Conservation (phyloP, 2,329 filamentous ascomycete genomes). For the Ophiocordyceps camponoti-saundersi region DNA sequence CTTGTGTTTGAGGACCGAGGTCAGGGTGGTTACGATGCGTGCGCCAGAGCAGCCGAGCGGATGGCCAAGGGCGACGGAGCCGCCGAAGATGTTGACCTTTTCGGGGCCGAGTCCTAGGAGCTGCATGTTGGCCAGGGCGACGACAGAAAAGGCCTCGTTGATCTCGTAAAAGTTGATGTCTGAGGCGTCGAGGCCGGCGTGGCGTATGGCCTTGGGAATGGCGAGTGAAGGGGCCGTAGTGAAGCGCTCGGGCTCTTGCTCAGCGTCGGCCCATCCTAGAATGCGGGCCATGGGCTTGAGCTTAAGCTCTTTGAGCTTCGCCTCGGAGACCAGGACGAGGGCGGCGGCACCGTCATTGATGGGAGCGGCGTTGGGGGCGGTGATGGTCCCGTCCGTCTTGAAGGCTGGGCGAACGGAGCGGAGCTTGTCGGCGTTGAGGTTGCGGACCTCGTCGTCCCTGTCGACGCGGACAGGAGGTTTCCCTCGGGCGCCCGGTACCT, state of each 20-base stretch:
- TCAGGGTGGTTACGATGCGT: slow-evolving; percentile 78
- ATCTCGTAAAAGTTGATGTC: slow-evolving; percentile 92
- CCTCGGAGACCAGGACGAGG: slow-evolving; percentile 83
- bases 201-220: slow-evolving; percentile 93
- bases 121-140: slow-evolving; percentile 93
- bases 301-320: slow-evolving; percentile 79
- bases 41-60: slow-evolving; percentile 88
- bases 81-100: slow-evolving; percentile 90
- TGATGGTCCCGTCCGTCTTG: slow-evolving; percentile 74
- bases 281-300: slow-evolving; percentile 93
- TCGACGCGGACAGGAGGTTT: slow-evolving; percentile 72
- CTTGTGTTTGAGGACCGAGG: slow-evolving; percentile 78
- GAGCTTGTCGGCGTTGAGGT: slow-evolving; percentile 72
- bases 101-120: slow-evolving; percentile 61
- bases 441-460: slow-evolving; percentile 91
- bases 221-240: slow-evolving; percentile 85
- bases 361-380: slow-evolving; percentile 89
- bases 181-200: slow-evolving; percentile 65
- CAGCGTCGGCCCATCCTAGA: slow-evolving; percentile 91
- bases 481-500: slow-evolving; percentile 73
- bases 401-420: slow-evolving; percentile 73
- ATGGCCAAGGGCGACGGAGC: slow-evolving; percentile 89
- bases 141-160: slow-evolving; percentile 97
- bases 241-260: slow-evolving; percentile 82
- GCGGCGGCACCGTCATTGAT: slow-evolving; percentile 91